Conservation (phyloP, 768 basidiomycete genomes). For the Calocybe cyanea region DNA sequence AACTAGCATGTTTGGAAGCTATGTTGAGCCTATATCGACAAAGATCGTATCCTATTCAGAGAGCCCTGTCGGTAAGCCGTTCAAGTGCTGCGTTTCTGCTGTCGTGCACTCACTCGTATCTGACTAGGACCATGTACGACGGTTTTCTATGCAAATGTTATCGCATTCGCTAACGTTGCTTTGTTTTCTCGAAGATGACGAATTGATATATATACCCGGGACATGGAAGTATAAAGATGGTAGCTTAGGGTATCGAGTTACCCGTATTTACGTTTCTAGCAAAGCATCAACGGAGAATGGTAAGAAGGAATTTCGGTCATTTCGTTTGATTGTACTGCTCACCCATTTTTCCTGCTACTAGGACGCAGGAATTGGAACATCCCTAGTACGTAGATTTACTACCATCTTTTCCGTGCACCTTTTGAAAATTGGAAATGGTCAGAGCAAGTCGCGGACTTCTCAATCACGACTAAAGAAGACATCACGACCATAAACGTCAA, state of each 20-base stretch:
- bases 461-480: constrained; percentile 15
- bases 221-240: constrained; percentile 28
- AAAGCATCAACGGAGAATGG: constrained; percentile 27
- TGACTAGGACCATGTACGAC: constrained; percentile 23
- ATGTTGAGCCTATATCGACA: background rate
- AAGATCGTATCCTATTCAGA: constrained; percentile 29
- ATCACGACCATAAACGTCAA: constrained; percentile 22
- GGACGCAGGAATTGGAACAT: constrained; percentile 33
- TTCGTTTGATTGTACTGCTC: background rate
- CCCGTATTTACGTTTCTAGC: constrained; percentile 31
- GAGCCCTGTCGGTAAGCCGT: constrained; percentile 26
- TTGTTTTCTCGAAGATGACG: constrained; percentile 22
- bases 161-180: background rate
- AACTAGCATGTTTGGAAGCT: no score
- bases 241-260: constrained; percentile 23
- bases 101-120: no score
- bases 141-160: no score
- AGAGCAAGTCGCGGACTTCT: constrained; percentile 29
- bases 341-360: constrained; percentile 2
- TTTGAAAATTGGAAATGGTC: background rate
- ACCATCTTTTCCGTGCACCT: background rate
- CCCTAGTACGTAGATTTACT: constrained; percentile 21
- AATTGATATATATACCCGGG: constrained; percentile 30
- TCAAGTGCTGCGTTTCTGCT: background rate
- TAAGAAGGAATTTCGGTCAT: constrained; percentile 2